These are phyloP conservation scores for Kwoniella pini DNA, from an alignment of 768 basidiomycete genomes.

Conservation along the genomic window DNA sequence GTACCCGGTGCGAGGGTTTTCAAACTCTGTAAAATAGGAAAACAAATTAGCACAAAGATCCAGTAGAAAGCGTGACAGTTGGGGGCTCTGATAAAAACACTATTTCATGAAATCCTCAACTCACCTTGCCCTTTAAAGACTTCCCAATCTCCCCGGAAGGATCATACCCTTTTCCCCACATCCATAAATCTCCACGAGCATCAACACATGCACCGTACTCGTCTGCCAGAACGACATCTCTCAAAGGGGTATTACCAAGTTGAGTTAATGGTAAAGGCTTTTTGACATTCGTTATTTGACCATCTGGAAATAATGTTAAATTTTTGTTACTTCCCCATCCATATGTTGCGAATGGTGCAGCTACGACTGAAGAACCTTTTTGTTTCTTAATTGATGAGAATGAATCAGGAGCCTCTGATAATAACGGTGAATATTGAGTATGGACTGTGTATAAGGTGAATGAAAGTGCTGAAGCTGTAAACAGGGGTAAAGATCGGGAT, in stretches of 20 bases:
- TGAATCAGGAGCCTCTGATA: conserved; percentile 19
- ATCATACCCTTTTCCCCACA: conserved; percentile 53
- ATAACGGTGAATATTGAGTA: conserved; percentile 16
- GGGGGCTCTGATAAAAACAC: no score
- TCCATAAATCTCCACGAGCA: conserved; percentile 53
- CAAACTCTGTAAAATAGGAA: conserved; percentile 63
- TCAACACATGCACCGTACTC: conserved; percentile 52
- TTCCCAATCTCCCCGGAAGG: conserved; percentile 34
- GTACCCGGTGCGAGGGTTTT: conserved; percentile 57
- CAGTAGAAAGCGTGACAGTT: no score
- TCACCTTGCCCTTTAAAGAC: conserved; percentile 49
- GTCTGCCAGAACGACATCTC: conserved; percentile 51
- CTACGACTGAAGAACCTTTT: conserved; percentile 5
- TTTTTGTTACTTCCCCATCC: conserved; percentile 52
- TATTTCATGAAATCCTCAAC: no score
- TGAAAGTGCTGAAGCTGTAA: conserved; percentile 37
- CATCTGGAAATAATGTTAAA: conserved; percentile 35
- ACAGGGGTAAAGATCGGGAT: conserved; percentile 34
- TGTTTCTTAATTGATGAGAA: conserved; percentile 24
- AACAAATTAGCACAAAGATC: no score
- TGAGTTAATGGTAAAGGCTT: conserved; percentile 40
- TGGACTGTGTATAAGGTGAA: conserved; percentile 35
- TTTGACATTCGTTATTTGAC: conserved; percentile 31
- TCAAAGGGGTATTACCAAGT: conserved; percentile 44
- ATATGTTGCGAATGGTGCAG: conserved; percentile 37